phyloP scores from a whole-genome alignment of 306 rosid species.

The Quercus glauca region DNA sequence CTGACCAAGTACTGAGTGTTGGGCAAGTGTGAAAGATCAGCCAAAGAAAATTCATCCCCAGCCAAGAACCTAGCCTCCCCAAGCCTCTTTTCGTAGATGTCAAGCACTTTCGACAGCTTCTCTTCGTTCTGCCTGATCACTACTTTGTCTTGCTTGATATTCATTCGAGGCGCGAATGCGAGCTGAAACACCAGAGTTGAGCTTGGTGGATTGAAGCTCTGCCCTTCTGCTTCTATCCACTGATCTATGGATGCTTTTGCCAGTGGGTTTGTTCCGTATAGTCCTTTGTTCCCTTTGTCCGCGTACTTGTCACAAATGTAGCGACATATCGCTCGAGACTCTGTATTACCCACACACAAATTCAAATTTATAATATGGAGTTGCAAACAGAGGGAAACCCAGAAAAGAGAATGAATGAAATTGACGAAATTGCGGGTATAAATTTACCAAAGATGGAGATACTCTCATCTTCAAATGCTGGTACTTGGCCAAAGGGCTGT shows the following conservation, averaged over 20 bases:
- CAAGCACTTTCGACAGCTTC: slow-evolving; percentile 63
- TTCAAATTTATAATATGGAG: not conserved
- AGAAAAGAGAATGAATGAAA: not conserved
- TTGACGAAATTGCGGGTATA: not conserved
- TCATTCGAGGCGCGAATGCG: slow-evolving; percentile 81
- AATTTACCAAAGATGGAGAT: slow-evolving; percentile 64
- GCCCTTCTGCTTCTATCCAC: slow-evolving; percentile 85
- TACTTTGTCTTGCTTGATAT: slow-evolving; percentile 54
- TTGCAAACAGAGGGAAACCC: too few species aligned
- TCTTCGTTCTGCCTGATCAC: slow-evolving; percentile 51
- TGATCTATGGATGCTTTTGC: slow-evolving; percentile 74
- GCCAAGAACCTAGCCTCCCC: slow-evolving; percentile 62
- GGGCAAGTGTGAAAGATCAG: slow-evolving; percentile 90
- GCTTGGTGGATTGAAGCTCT: slow-evolving; percentile 71
- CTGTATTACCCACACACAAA: slow-evolving; percentile 26
- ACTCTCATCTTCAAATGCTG: slow-evolving; percentile 68
- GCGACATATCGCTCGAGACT: slow-evolving; percentile 81
- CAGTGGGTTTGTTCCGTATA: slow-evolving; percentile 65
- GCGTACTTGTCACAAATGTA: slow-evolving; percentile 69
- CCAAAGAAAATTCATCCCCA: slow-evolving; percentile 71
- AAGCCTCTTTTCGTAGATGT: slow-evolving; percentile 63
- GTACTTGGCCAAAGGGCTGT: slow-evolving; percentile 91
- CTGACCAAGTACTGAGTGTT: slow-evolving; percentile 54
- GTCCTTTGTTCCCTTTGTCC: slow-evolving; percentile 50
- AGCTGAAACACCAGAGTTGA: slow-evolving; percentile 72